A percentile compares a stretch with the other conserved stretches of the same genome.
Evolutionary conservation across 495 filamentous ascomycete species (phyloP).

Genomic region (Xylaria flabelliformis): DNA sequence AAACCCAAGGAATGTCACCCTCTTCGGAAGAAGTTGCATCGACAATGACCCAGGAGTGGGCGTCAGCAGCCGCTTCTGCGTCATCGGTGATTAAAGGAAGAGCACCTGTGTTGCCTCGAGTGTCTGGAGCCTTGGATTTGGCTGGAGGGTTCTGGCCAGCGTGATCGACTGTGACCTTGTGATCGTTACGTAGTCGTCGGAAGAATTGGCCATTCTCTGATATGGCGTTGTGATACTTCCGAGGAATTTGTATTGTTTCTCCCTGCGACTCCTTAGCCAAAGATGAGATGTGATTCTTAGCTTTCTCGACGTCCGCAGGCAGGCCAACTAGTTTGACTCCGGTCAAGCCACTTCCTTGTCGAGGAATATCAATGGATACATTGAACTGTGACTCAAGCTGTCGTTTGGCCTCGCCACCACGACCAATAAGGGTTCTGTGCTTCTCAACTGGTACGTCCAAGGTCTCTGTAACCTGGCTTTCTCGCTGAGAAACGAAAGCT

Average conservation of each 20-base stretch:
- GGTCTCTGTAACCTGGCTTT: conserved; percentile 75
- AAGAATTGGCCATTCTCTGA: conserved; percentile 92
- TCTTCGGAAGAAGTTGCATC: conserved; percentile 64
- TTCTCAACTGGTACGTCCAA: conserved; percentile 85
- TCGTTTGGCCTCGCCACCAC: conserved; percentile 83
- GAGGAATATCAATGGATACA: conserved; percentile 88
- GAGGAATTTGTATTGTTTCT: conserved; percentile 82
- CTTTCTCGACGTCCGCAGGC: conserved; percentile 77
- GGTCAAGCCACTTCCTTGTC: conserved; percentile 70
- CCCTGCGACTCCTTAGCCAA: conserved; percentile 86
- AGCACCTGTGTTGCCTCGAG: conserved; percentile 59
- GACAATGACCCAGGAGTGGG: conserved; percentile 81
- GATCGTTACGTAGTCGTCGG: conserved; percentile 80
- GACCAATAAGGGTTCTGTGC: conserved; percentile 89
- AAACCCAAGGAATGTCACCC: conserved; percentile 88
- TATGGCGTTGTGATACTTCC: conserved; percentile 78
- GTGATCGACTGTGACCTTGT: conserved; percentile 89
- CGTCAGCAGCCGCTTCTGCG: conserved; percentile 61
- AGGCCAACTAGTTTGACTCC: conserved; percentile 84
- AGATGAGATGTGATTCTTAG: conserved; percentile 79
- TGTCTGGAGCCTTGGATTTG: conserved; percentile 58
- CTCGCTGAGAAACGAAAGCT: conserved; percentile 76
- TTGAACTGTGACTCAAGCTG: conserved; percentile 88
- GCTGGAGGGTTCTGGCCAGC: conserved; percentile 75
- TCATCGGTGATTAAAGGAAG: conserved; percentile 93